Base-by-base conservation (phyloP, 164 flowering plant genomes). In the Cinnamomum chago region DNA sequence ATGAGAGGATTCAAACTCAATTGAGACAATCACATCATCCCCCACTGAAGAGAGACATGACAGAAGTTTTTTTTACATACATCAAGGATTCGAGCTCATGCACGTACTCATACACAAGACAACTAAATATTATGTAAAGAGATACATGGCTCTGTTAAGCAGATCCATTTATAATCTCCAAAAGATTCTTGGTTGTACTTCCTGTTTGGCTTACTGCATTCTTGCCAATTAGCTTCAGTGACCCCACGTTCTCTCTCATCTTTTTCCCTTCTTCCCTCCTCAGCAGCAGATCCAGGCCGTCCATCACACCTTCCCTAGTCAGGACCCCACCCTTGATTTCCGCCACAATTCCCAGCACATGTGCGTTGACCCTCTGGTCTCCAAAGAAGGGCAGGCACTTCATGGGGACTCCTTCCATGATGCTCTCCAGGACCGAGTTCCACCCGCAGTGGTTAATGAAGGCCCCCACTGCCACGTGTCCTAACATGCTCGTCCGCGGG, bases 391-490 rank as follows among this genome's bases (percentile, higher is more conserved):
- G 83, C 62, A n/a, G n/a, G n/a, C n/a, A n/a, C n/a, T n/a, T 73
- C 77, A 84, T 55, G 5, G 84, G 84, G 40, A 80, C 83, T 23
- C 84, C 84, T 2, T 73, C 73, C 1, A 72, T 67, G 55, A 84
- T 75, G 52, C 82, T 78, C 67, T 84, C 84, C 28, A 78, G 27
- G 50, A 76, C 77, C 18, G 86, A 82, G 66, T 81, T 81, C 86
- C 86, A 81, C 7, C 84, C 83, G 33, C 82, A 78, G 65, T 80
- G 83, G 0, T 82, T 81, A 27, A 79, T 51, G 51, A 83, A 83
- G 27, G 67, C 81, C 22, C 83, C 83, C 23, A 74, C 70, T 0
- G 79, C 70, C 2, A 14, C 3, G 55, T 81, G 85, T 2, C 18
- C 72, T 1, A 83, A 67, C 18, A 24, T 24, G 25, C 25, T 24